Evolutionary conservation across 768 basidiomycete genomes (phyloP).

Genomic region (Mycena metata): DNA sequence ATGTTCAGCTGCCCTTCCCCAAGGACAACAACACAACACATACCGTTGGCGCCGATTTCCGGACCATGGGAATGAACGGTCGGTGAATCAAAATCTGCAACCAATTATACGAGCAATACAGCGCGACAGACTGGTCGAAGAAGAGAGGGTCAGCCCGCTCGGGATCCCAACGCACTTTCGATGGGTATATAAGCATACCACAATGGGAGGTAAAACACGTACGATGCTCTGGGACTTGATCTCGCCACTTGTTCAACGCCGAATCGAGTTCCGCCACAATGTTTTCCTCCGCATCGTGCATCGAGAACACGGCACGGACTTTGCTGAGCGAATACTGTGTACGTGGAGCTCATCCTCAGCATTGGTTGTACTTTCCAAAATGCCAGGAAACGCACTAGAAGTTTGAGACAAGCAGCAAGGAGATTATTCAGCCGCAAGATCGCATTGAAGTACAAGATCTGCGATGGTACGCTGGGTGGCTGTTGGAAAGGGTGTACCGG

Average conservation of each 20-base stretch:
- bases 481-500: constrained; percentile 63
- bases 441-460: constrained; percentile 58
- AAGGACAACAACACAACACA: background rate
- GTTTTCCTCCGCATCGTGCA: constrained; percentile 57
- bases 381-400: constrained; percentile 55
- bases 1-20: no score
- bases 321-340: constrained; percentile 69
- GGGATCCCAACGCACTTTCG: constrained; percentile 49
- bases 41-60: constrained; percentile 47
- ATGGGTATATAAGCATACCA: no score
- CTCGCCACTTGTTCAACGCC: constrained; percentile 72
- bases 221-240: constrained; percentile 66
- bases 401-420: constrained; percentile 62
- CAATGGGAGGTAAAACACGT: constrained; percentile 25
- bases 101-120: constrained; percentile 43
- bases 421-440: constrained; percentile 64
- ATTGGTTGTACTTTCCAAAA: background rate
- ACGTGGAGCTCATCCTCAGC: background rate
- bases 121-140: constrained; percentile 59
- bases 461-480: constrained; percentile 62
- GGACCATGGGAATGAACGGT: constrained; percentile 71
- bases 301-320: background rate
- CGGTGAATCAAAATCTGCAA: constrained; percentile 75
- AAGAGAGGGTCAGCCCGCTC: constrained; percentile 38
- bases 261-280: constrained; percentile 75